These are phyloP conservation scores for Bipolaris sorokiniana DNA, from an alignment of 2,329 filamentous ascomycete genomes.

Conservation along the genomic window DNA sequence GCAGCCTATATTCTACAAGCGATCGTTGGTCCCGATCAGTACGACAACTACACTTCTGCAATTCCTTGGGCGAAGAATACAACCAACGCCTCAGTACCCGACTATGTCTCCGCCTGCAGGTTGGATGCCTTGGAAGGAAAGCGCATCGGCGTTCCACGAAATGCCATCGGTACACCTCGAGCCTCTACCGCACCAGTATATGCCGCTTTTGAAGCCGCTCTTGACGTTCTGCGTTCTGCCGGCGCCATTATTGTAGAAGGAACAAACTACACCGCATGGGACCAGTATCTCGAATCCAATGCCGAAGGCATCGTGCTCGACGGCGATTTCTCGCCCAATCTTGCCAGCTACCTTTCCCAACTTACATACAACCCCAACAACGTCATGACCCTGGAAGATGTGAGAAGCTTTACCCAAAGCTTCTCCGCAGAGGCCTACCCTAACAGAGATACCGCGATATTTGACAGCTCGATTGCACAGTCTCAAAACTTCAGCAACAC, in stretches of 20 bases:
- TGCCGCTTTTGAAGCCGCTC: conserved; percentile 62
- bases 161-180: conserved; percentile 56
- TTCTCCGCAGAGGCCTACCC: conserved; percentile 65
- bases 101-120: conserved; percentile 67
- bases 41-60: conserved; percentile 64
- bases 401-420: conserved; percentile 62
- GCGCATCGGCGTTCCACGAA: conserved; percentile 69
- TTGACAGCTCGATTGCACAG: conserved; percentile 59
- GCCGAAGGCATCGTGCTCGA: conserved; percentile 56
- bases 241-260: conserved; percentile 67
- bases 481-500: conserved; percentile 61
- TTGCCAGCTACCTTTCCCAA: conserved; percentile 63
- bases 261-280: conserved; percentile 63
- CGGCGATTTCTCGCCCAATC: conserved; percentile 65
- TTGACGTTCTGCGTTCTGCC: conserved; percentile 59
- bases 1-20: conserved; percentile 63
- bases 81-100: conserved; percentile 55
- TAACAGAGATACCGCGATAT: conserved; percentile 62
- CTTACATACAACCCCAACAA: conserved; percentile 65
- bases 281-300: conserved; percentile 51
- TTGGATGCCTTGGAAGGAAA: conserved; percentile 60
- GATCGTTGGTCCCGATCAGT: conserved; percentile 61
- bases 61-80: conserved; percentile 57
- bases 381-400: conserved; percentile 59
- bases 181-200: conserved; percentile 49